Evolutionary conservation across 2,329 filamentous ascomycete species (phyloP).

Genomic region (Nemania sp.): DNA sequence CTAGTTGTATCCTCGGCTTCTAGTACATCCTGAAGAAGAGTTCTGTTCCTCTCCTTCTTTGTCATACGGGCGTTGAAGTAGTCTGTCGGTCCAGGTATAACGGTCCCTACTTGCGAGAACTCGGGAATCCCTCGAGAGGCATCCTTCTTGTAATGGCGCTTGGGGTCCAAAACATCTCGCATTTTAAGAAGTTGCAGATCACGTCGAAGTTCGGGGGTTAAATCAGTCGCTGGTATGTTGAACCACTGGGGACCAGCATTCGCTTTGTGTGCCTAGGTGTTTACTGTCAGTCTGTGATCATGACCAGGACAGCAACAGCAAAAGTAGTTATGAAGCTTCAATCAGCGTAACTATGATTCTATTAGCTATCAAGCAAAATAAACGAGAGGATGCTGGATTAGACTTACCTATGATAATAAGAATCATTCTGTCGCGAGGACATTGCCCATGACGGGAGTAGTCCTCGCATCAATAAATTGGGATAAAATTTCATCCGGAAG

Average conservation of each 20-base stretch:
- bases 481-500: conserved; percentile 81
- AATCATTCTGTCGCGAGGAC: conserved; percentile 74
- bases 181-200: conserved; percentile 81
- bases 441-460: conserved; percentile 83
- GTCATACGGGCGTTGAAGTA: conserved; percentile 84
- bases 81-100: conserved; percentile 89
- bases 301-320: neutral
- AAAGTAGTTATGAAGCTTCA: conserved; percentile 30
- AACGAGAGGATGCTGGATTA: too few relatives aligned
- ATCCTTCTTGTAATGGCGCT: conserved; percentile 85
- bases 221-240: conserved; percentile 83
- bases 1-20: conserved; percentile 72
- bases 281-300: conserved; percentile 33
- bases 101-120: conserved; percentile 88
- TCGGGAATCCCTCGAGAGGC: conserved; percentile 78
- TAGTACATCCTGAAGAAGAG: conserved; percentile 86
- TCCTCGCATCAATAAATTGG: conserved; percentile 80
- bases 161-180: conserved; percentile 86
- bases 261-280: conserved; percentile 52
- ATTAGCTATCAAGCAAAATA: conserved; percentile 47
- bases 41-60: conserved; percentile 89
- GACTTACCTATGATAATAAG: conserved; percentile 40
- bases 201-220: conserved; percentile 87
- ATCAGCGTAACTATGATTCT: conserved; percentile 82
- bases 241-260: conserved; percentile 89